phyloP scores from a whole-genome alignment of 1,284 basidiomycete genomes.

The Gomphus sp. region DNA sequence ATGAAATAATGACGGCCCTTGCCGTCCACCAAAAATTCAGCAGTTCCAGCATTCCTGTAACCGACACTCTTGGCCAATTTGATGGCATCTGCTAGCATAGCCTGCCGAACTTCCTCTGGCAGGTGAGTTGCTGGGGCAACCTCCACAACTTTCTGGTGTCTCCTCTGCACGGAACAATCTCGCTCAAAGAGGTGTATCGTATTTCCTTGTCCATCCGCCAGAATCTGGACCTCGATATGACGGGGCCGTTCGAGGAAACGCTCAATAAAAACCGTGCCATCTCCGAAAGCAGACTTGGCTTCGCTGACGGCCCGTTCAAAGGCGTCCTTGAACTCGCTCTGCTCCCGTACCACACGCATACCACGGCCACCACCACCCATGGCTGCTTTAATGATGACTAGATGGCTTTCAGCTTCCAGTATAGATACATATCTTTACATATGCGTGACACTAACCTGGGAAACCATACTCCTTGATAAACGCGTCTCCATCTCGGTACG shows the following conservation, averaged over 20 bases:
- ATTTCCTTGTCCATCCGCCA: conserved; percentile 89
- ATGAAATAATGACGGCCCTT: conserved; percentile 97
- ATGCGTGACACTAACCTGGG: conserved; percentile 51
- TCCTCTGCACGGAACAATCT: conserved; percentile 96
- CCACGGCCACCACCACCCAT: conserved; percentile 99
- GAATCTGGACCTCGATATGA: conserved; percentile 95
- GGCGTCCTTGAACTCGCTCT: conserved; percentile 82
- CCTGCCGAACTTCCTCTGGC: conserved; percentile 83
- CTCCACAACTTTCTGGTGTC: conserved; percentile 99
- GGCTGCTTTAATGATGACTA: conserved; percentile 95
- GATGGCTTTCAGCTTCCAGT: background rate
- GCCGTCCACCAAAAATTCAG: conserved; percentile 95
- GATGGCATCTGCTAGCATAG: conserved; percentile 87
- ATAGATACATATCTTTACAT: background rate
- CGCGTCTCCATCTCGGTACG: conserved; percentile 73
- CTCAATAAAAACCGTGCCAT: conserved; percentile 98
- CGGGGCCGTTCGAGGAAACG: conserved; percentile 94
- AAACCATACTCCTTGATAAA: conserved; percentile 96
- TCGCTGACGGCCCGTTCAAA: conserved; percentile 94
- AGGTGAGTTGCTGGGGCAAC: conserved; percentile 95
- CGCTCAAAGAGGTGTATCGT: conserved; percentile 96
- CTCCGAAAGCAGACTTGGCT: conserved; percentile 94
- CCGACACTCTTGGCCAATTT: conserved; percentile 88
- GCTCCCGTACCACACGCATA: conserved; percentile 95
- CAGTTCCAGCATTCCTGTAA: conserved; percentile 96